Conservation (phyloP, 805 yeast genomes). For the Kuraishia molischiana region DNA sequence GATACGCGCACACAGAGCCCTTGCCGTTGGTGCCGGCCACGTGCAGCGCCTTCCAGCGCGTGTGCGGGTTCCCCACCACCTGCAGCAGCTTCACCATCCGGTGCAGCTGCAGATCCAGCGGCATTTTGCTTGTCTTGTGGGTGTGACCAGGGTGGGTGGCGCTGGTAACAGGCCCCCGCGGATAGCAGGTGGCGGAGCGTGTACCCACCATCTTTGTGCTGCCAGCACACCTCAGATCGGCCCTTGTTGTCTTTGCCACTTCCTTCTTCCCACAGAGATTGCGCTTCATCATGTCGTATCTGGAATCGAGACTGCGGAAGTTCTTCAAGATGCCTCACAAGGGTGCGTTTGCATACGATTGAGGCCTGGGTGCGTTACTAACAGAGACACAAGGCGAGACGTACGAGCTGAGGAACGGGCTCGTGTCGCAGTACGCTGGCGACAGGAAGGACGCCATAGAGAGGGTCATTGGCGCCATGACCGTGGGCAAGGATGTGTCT, state of each 20-base stretch:
- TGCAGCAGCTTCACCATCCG: constrained; percentile 36
- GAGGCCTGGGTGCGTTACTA: too few species aligned
- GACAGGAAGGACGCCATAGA: constrained; percentile 96
- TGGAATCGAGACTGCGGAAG: constrained; percentile 43
- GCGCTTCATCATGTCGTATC: constrained; percentile 5
- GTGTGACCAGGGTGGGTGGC: too few species aligned
- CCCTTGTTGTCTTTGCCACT: too few species aligned
- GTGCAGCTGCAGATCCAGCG: constrained; percentile 49
- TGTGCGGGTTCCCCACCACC: constrained; percentile 62
- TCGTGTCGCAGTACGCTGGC: constrained; percentile 89
- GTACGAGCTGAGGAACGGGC: constrained; percentile 81
- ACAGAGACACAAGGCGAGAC: constrained; percentile 53
- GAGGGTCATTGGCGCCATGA: constrained; percentile 96
- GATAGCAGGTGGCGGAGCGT: too few species aligned
- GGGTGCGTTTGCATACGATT: constrained; percentile 24
- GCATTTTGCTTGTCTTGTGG: too few species aligned
- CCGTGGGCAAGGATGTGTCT: constrained; percentile 93
- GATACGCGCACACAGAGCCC: constrained; percentile 83
- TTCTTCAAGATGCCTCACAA: constrained; percentile 49
- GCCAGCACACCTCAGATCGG: background rate
- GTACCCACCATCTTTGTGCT: too few species aligned
- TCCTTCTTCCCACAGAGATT: too few species aligned
- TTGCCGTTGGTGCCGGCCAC: constrained; percentile 97
- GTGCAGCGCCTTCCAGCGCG: constrained; percentile 60
- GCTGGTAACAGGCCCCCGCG: too few species aligned